Conservation (phyloP, 768 basidiomycete genomes). For the Podaxis sp. region DNA sequence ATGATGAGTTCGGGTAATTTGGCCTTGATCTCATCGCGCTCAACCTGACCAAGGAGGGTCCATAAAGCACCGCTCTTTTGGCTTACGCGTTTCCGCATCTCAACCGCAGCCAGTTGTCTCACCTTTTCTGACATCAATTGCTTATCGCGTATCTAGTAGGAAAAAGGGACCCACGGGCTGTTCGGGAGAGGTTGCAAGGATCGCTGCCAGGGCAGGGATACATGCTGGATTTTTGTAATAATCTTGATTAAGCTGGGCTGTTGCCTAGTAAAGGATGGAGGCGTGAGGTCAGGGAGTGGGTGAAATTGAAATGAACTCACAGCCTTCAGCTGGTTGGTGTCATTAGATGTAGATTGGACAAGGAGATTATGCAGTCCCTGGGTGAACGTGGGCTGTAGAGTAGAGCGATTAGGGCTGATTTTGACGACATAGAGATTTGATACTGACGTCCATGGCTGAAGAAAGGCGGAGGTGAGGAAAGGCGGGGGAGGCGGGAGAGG, state of each 20-base stretch:
- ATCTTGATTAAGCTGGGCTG: constrained; percentile 84
- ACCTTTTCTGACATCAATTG: constrained; percentile 49
- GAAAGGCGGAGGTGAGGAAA: constrained; percentile 25
- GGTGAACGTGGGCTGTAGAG: constrained; percentile 62
- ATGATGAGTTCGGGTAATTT: constrained; percentile 79
- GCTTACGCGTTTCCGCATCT: constrained; percentile 88
- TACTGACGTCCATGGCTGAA: constrained; percentile 50
- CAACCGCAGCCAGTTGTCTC: constrained; percentile 95
- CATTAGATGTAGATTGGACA: constrained; percentile 80
- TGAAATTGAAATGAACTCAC: constrained; percentile 46
- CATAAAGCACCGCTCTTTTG: constrained; percentile 82
- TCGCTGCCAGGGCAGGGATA: constrained; percentile 86
- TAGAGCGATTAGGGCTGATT: constrained; percentile 19
- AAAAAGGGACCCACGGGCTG: constrained; percentile 55
- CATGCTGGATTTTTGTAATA: constrained; percentile 91
- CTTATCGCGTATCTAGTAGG: constrained; percentile 12
- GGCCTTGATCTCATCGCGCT: constrained; percentile 82
- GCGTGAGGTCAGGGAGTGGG: constrained; percentile 6
- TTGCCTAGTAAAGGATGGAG: constrained; percentile 57
- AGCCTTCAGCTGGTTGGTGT: constrained; percentile 86
- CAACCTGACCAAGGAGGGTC: constrained; percentile 62
- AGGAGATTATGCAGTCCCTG: constrained; percentile 85
- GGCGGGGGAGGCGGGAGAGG: constrained; percentile 24
- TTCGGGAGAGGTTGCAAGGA: constrained; percentile 84
- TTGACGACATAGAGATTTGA: constrained; percentile 12